Conservation (phyloP, 164 flowering plant species). For the Magnolia kwangsiensis region DNA sequence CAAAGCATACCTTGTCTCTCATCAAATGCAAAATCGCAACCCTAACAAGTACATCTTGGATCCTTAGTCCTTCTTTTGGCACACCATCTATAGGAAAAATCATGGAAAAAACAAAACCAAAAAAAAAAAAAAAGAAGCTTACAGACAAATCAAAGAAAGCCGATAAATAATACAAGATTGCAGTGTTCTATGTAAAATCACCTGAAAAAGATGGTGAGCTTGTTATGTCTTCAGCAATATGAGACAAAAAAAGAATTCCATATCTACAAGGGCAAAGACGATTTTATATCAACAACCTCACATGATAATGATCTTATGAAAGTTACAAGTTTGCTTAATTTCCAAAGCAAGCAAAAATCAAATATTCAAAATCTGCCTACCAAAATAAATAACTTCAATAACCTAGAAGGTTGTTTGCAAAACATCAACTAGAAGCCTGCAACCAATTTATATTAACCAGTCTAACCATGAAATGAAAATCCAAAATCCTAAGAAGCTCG, state of each 20-base stretch:
- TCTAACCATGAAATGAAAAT: too few relatives aligned
- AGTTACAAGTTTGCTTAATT: background rate
- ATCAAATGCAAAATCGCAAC: constrained; percentile 58
- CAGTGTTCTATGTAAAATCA: constrained; percentile 17
- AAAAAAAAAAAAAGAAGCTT: background rate
- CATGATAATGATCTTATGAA: background rate
- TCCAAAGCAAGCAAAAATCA: too few relatives aligned
- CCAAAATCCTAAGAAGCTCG: too few relatives aligned
- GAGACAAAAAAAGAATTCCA: constrained; percentile 71
- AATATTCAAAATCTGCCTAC: too few relatives aligned
- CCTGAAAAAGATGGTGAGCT: constrained; percentile 83
- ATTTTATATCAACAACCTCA: background rate
- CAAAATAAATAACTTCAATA: background rate
- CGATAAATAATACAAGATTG: background rate
- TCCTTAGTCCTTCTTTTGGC: constrained; percentile 91
- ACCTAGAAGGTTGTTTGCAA: too few relatives aligned
- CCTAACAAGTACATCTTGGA: constrained; percentile 83
- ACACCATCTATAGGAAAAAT: constrained; percentile 72
- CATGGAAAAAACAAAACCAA: too few relatives aligned
- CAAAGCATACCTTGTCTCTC: constrained; percentile 62
- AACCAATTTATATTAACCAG: too few relatives aligned
- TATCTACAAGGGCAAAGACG: constrained; percentile 45
- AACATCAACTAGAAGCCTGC: too few relatives aligned
- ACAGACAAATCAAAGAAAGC: background rate
- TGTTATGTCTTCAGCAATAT: constrained; percentile 71